Evolutionary conservation across 2,329 filamentous ascomycete species (phyloP).

Genomic region (Penicillium sp.): DNA sequence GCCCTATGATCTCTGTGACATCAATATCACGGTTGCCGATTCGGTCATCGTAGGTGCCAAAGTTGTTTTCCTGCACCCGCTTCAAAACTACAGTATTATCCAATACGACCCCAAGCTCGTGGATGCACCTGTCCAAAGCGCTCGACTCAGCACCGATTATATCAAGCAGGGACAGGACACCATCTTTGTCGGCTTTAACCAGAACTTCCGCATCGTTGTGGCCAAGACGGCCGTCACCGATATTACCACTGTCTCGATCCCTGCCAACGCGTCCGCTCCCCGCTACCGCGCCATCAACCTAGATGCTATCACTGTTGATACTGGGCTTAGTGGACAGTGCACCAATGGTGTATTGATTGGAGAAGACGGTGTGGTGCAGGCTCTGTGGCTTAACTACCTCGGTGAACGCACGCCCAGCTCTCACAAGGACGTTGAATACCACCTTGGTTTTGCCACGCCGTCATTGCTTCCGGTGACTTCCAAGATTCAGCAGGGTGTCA

Average conservation of each 20-base stretch:
- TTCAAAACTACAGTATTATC: slow-evolving; percentile 94
- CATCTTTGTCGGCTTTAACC: slow-evolving; percentile 97
- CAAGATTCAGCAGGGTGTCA: slow-evolving; percentile 73
- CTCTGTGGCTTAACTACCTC: slow-evolving; percentile 93
- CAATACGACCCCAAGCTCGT: slow-evolving; percentile 91
- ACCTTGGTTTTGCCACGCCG: slow-evolving; percentile 84
- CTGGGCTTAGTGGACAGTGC: slow-evolving; percentile 81
- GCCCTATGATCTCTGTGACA: slow-evolving; percentile 94
- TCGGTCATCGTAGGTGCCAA: slow-evolving; percentile 92
- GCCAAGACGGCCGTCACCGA: slow-evolving; percentile 93
- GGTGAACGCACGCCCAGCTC: slow-evolving; percentile 76
- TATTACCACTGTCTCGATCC: slow-evolving; percentile 94
- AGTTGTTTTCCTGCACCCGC: slow-evolving; percentile 89
- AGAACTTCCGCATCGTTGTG: slow-evolving; percentile 88
- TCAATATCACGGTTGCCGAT: slow-evolving; percentile 92
- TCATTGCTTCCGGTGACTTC: slow-evolving; percentile 83
- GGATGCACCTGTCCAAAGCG: slow-evolving; percentile 87
- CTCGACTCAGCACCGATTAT: slow-evolving; percentile 70
- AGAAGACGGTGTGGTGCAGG: slow-evolving; percentile 87
- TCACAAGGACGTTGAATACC: slow-evolving; percentile 91
- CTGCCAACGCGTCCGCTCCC: slow-evolving; percentile 84
- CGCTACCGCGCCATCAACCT: slow-evolving; percentile 92
- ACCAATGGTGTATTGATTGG: slow-evolving; percentile 88
- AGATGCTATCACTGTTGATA: slow-evolving; percentile 95
- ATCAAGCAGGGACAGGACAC: slow-evolving; percentile 92